These are phyloP conservation scores for Coriaria nepalensis DNA, from an alignment of 306 rosid genomes.

Conservation along the genomic window DNA sequence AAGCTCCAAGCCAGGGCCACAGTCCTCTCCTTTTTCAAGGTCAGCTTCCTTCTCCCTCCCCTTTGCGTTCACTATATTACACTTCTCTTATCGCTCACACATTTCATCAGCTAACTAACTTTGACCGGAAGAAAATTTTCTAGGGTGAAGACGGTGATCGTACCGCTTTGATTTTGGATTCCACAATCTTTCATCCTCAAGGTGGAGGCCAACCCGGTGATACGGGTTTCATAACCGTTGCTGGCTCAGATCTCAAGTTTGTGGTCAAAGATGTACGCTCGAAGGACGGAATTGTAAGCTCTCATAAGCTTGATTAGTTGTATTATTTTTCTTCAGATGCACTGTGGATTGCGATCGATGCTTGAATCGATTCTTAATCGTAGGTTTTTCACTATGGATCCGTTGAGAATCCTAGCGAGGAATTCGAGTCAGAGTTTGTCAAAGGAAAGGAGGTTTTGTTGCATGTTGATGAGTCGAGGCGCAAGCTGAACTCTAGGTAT, in stretches of 20 bases:
- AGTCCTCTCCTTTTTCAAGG: slow-evolving; percentile 35
- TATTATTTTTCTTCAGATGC: background rate
- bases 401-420: slow-evolving; percentile 29
- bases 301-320: background rate
- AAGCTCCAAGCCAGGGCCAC: slow-evolving; percentile 44
- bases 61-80: background rate
- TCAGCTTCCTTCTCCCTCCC: slow-evolving; percentile 1
- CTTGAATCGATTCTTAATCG: background rate
- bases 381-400: slow-evolving; percentile 60
- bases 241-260: slow-evolving; percentile 31
- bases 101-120: too few relatives aligned
- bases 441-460: slow-evolving; percentile 36
- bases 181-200: slow-evolving; percentile 67
- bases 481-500: slow-evolving; percentile 56
- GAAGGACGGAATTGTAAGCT: slow-evolving; percentile 47
- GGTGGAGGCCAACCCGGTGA: slow-evolving; percentile 86
- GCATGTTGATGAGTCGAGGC: slow-evolving; percentile 54
- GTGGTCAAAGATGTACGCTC: slow-evolving; percentile 53
- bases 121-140: background rate
- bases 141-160: slow-evolving; percentile 62
- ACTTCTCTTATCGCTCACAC: too few relatives aligned
- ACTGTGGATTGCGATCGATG: background rate
- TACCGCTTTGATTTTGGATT: slow-evolving; percentile 43
- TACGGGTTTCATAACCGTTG: slow-evolving; percentile 31
- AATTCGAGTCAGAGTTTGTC: slow-evolving; percentile 17